Conservation (phyloP, 805 yeast species). For the Candida bentonensis region DNA sequence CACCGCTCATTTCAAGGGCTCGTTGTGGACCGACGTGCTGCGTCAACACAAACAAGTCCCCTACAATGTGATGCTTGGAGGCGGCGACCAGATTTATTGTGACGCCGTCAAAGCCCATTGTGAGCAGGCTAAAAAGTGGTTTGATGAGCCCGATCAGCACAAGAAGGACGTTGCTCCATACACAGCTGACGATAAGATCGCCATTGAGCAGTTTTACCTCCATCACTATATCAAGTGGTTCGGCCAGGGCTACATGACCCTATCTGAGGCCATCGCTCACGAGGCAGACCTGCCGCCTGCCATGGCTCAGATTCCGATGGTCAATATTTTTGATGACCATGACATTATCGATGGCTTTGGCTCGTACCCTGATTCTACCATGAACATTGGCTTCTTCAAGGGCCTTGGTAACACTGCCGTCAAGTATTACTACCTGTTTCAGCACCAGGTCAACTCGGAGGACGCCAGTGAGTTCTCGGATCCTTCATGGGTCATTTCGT, state of each 20-base stretch:
- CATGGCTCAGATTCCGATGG: conserved; percentile 67
- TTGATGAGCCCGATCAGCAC: conserved; percentile 34
- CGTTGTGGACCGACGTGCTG: conserved; percentile 78
- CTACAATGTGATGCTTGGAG: conserved; percentile 93
- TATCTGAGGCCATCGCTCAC: conserved; percentile 47
- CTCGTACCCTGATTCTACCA: conserved; percentile 63
- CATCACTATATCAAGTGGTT: conserved; percentile 75
- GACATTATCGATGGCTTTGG: conserved; percentile 97
- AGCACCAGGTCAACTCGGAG: conserved; percentile 55
- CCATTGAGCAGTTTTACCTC: conserved; percentile 55
- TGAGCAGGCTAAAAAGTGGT: conserved; percentile 40
- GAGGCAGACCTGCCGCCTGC: conserved; percentile 63
- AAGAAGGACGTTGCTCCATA: conserved; percentile 30
- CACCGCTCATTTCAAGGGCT: conserved; percentile 52
- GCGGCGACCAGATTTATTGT: conserved; percentile 91
- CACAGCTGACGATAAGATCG: conserved; percentile 33
- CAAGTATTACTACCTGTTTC: conserved; percentile 81
- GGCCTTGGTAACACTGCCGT: conserved; percentile 70
- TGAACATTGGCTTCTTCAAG: conserved; percentile 53
- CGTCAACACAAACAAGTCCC: conserved; percentile 45
- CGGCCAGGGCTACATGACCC: conserved; percentile 79
- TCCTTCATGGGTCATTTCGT: conserved; percentile 51
- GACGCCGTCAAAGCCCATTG: conserved; percentile 55
- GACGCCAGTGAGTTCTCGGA: conserved; percentile 29
- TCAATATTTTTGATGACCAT: conserved; percentile 87